Evolutionary conservation across 2,329 filamentous ascomycete species (phyloP).

Genomic region (Teratosphaeria viscida): DNA sequence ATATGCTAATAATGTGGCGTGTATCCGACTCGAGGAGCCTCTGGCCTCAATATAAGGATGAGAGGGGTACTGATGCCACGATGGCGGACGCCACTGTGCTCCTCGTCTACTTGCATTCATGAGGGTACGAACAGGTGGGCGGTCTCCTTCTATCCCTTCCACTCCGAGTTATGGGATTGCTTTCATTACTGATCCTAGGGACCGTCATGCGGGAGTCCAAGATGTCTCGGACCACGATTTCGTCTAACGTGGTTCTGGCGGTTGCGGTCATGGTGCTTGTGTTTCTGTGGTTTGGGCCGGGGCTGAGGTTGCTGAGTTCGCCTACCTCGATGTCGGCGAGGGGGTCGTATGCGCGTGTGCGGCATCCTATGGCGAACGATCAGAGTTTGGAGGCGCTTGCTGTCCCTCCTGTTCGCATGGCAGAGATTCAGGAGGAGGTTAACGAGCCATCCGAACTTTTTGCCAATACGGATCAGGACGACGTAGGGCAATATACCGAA

Average conservation of each 20-base stretch:
- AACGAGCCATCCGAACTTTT: background rate
- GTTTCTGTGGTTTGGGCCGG: background rate
- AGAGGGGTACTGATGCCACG: background rate
- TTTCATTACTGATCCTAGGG: background rate
- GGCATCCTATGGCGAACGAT: background rate
- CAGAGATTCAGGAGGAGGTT: background rate
- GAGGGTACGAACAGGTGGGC: background rate
- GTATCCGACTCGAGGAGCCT: background rate
- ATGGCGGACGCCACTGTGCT: background rate
- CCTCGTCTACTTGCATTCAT: background rate
- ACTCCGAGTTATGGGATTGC: background rate
- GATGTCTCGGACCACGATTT: background rate
- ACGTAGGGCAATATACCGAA: background rate
- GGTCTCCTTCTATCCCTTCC: background rate
- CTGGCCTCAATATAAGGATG: background rate
- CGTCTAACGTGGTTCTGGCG: background rate
- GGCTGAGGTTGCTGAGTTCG: background rate
- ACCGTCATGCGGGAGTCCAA: background rate
- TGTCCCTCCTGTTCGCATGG: background rate
- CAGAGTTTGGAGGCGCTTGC: background rate
- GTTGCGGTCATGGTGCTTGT: background rate
- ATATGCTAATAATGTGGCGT: background rate
- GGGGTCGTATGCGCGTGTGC: background rate
- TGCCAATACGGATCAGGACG: background rate
- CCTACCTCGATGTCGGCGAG: background rate